Conservation (phyloP, 148 eudicot species). For the Persicaria tinctoria region DNA sequence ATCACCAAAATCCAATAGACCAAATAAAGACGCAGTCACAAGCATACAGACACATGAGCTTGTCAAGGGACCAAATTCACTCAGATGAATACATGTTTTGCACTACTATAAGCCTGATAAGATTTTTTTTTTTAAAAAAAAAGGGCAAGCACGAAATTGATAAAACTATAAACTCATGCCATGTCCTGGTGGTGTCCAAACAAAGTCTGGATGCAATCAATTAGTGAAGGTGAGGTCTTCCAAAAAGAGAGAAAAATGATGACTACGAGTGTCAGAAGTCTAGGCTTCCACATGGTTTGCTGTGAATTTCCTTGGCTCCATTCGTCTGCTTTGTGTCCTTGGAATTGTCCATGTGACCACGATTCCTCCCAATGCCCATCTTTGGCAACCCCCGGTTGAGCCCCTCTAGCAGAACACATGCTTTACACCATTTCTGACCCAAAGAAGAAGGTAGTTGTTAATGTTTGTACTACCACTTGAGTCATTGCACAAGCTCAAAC, state of each 20-base stretch:
- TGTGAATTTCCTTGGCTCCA: constrained; percentile 46
- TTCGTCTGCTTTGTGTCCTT: constrained; percentile 28
- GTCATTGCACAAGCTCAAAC: not conserved
- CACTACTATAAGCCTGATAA: not conserved
- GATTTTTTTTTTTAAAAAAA: not conserved
- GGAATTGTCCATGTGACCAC: constrained; percentile 29
- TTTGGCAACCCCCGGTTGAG: constrained; percentile 91
- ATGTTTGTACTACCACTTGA: not conserved
- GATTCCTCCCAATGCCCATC: constrained; percentile 74
- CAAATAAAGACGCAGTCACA: too few relatives aligned
- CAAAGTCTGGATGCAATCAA: not conserved
- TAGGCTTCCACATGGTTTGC: constrained; percentile 77
- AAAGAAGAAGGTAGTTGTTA: not conserved
- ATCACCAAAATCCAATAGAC: too few relatives aligned
- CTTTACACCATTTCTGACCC: constrained; percentile 95
- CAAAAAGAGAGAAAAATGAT: not conserved
- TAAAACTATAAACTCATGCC: too few relatives aligned
- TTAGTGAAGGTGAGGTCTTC: not conserved
- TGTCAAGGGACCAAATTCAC: not conserved
- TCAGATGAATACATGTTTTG: not conserved
- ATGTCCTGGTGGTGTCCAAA: too few relatives aligned
- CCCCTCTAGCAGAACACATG: constrained; percentile 90
- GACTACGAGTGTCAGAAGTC: constrained; percentile 44
- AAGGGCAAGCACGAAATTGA: not conserved
- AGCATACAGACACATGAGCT: not conserved